Evolutionary conservation across 2,329 filamentous ascomycete species (phyloP), one percentile per base, ranked within the genome.

Genomic region (Neobulgaria alba): DNA sequence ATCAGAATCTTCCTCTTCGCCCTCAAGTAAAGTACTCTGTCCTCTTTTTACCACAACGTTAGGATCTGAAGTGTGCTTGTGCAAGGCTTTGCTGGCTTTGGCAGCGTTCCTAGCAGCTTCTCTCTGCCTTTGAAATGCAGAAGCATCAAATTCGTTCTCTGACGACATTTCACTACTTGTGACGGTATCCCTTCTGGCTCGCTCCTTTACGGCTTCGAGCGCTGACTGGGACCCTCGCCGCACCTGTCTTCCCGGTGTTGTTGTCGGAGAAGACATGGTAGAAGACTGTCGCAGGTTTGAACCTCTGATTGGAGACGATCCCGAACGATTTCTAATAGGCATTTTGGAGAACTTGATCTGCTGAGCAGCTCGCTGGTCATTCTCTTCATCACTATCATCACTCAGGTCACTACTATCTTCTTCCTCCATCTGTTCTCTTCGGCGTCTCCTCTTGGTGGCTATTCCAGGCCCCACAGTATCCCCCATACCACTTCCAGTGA

Each of bases 281-380:
- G 68, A 59, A 3, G 72, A 68, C 45, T 81, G 78, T 33, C 71
- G 70, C 18, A 77, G 62, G 44, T 73, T 77, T 12, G 79, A 79
- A 10, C 73, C 76, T 50, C 86, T 80, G 29, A 85, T 79, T 3
- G 90, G 90, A 35, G 90, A 95, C 1, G 89, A 95, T 9, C 86
- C 90, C 18, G 89, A 85, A 41, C 90, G 79, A 51, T 79, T 79
- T 20, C 89, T 77, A 32, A 95, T 74, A 1, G 92, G 90, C 85
- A 95, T 90, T 64, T 96, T 96, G 36, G 84, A 79, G 63, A 98
- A 98, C 58, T 90, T 89, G 60, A 96, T 95, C 61, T 93, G 86
- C 59, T 93, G 86, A 2, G 83, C 82, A 33, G 85, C 82, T 39
- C 83, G 63, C 47, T 79, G 73, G 42, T 86, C 82, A 1, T 75